Conservation (phyloP, 2,329 filamentous ascomycete species). For the Metarhizium anisopliae region DNA sequence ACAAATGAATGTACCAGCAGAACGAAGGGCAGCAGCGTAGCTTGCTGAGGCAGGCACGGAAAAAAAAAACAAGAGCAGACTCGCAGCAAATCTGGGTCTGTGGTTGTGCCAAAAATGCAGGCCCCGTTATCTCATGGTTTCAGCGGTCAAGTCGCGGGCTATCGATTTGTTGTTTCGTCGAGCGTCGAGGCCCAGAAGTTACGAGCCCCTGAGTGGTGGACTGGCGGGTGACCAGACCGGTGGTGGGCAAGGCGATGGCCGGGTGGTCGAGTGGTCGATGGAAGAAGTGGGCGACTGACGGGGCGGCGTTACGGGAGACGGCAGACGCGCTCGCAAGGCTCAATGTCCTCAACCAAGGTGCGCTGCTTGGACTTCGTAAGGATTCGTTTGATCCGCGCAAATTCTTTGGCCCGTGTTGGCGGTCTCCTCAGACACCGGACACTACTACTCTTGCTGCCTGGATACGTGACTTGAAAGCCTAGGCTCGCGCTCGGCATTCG, state of each 20-base stretch:
- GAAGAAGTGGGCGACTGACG: neutral
- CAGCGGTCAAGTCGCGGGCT: conserved; percentile 15
- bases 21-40: neutral
- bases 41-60: neutral
- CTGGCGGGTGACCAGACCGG: conserved; percentile 7
- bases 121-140: conserved; percentile 36
- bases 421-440: too few relatives aligned
- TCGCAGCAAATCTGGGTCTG: conserved; percentile 11
- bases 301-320: conserved; percentile 6
- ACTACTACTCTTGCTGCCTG: too few relatives aligned
- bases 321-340: neutral
- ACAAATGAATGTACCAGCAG: neutral
- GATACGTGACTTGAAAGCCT: too few relatives aligned
- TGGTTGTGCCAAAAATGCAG: conserved; percentile 24
- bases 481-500: too few relatives aligned
- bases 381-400: too few relatives aligned
- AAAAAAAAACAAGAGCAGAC: conserved; percentile 6
- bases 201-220: conserved; percentile 13
- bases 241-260: too few relatives aligned
- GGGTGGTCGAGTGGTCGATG: too few relatives aligned
- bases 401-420: too few relatives aligned
- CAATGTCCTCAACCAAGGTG: too few relatives aligned
- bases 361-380: too few relatives aligned
- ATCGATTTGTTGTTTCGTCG: conserved; percentile 23
- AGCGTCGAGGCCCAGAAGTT: conserved; percentile 13